A percentile compares a stretch with the other conserved stretches of the same genome.
phyloP scores from a whole-genome alignment of 2,329 filamentous ascomycete genomes.

The Trichoderma gracile region DNA sequence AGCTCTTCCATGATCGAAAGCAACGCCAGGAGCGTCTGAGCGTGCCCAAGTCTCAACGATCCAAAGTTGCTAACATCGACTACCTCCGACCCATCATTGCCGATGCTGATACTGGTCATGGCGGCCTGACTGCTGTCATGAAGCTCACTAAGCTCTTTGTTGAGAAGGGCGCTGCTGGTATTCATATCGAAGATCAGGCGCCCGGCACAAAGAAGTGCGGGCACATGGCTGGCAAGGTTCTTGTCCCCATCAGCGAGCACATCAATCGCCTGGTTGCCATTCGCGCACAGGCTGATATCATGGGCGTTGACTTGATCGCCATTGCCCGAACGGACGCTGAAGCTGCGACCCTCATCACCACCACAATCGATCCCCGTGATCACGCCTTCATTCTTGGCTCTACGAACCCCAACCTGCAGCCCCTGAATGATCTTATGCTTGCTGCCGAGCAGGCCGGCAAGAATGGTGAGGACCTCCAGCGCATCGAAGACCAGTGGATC shows the following conservation, averaged over 20 bases:
- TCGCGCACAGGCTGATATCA: conserved; percentile 95
- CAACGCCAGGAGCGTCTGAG: conserved; percentile 92
- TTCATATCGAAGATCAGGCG: conserved; percentile 98
- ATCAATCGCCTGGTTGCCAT: conserved; percentile 97
- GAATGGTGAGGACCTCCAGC: conserved; percentile 76
- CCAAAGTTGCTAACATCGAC: conserved; percentile 76
- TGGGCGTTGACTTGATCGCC: conserved; percentile 88
- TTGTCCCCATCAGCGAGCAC: conserved; percentile 96
- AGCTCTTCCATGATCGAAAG: conserved; percentile 99
- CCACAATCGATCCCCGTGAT: conserved; percentile 92
- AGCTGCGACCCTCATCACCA: conserved; percentile 94
- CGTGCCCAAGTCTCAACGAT: conserved; percentile 70
- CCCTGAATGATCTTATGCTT: conserved; percentile 88
- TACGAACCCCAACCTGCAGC: conserved; percentile 81
- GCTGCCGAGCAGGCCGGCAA: conserved; percentile 82
- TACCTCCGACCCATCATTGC: conserved; percentile 95
- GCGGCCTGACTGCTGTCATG: conserved; percentile 97
- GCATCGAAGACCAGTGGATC: conserved; percentile 88
- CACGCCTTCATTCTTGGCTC: conserved; percentile 88
- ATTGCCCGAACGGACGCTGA: conserved; percentile 96
- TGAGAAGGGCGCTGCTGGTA: conserved; percentile 93
- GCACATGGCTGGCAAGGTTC: conserved; percentile 97
- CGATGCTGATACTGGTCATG: conserved; percentile 95
- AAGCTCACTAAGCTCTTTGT: conserved; percentile 98
- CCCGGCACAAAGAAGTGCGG: conserved; percentile 99